A percentile compares a stretch with the other conserved stretches of the same genome.
Conservation (phyloP, 2,329 filamentous ascomycete species). For the Verticillium isaacii region DNA sequence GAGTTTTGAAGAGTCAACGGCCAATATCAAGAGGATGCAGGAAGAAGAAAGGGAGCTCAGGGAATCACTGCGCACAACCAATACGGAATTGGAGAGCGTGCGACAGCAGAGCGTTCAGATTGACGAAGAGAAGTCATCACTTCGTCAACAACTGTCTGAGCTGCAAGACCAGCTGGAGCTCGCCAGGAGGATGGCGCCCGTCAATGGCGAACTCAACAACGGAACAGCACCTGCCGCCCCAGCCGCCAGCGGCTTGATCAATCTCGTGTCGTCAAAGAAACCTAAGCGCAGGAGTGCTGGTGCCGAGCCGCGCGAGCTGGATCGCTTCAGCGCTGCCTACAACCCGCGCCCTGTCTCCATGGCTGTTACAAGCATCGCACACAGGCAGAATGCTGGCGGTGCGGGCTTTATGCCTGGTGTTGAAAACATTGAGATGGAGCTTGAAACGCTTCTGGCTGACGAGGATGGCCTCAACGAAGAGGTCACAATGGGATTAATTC, state of each 20-base stretch:
- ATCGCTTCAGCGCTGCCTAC: conserved; percentile 88
- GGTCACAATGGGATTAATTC: conserved; percentile 91
- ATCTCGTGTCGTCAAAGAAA: conserved; percentile 94
- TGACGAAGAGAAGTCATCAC: conserved; percentile 78
- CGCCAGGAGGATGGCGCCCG: conserved; percentile 71
- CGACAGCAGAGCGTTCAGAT: conserved; percentile 70
- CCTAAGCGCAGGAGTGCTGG: conserved; percentile 91
- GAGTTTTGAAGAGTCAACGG: conserved; percentile 84
- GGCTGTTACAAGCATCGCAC: conserved; percentile 67
- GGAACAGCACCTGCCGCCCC: conserved; percentile 37
- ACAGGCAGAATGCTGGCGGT: conserved; percentile 68
- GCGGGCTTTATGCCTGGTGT: conserved; percentile 74
- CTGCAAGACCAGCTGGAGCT: conserved; percentile 89
- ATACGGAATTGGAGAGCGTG: conserved; percentile 73
- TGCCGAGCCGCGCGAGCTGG: conserved; percentile 76
- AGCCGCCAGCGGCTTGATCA: conserved; percentile 77
- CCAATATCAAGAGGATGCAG: conserved; percentile 89
- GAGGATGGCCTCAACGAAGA: conserved; percentile 96
- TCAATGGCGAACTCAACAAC: conserved; percentile 57
- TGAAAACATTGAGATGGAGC: conserved; percentile 91
- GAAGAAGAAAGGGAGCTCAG: conserved; percentile 86
- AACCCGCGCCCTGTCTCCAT: conserved; percentile 95
- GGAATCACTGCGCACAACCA: conserved; percentile 75
- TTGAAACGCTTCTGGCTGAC: conserved; percentile 89
- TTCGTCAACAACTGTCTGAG: conserved; percentile 84